Evolutionary conservation across 345 rosid species (phyloP).

Genomic region (Syzygium oleosum): DNA sequence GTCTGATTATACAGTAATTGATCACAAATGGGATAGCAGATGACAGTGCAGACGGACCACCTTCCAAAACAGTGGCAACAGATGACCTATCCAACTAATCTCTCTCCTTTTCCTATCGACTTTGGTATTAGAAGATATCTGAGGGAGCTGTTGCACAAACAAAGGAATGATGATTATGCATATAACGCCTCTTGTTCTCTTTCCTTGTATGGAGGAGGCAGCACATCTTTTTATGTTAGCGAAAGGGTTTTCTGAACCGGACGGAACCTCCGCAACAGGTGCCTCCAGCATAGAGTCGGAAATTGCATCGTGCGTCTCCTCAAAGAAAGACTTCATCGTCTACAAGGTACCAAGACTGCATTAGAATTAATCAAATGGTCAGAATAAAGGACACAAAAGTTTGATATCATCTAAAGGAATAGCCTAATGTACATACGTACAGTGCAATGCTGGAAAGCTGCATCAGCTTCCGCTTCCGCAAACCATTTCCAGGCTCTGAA

Average conservation of each 20-base stretch:
- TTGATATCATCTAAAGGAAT: background rate
- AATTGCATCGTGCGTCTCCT: constrained; percentile 62
- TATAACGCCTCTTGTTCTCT: constrained; percentile 17
- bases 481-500: constrained; percentile 63
- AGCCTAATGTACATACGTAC: background rate
- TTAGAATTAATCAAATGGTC: background rate
- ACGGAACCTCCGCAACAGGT: constrained; percentile 26
- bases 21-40: background rate
- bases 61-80: background rate
- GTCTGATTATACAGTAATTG: background rate
- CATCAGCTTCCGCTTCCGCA: constrained; percentile 85
- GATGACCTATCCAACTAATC: background rate
- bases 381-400: background rate
- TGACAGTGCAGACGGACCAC: background rate
- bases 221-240: constrained; percentile 26
- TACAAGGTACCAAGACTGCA: constrained; percentile 13
- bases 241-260: constrained; percentile 52
- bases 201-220: constrained; percentile 54
- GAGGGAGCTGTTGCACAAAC: background rate
- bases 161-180: constrained; percentile 12
- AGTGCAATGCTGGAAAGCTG: constrained; percentile 33
- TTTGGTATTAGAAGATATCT: background rate
- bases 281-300: constrained; percentile 69
- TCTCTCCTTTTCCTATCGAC: background rate
- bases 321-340: constrained; percentile 70